A percentile compares a stretch with the other conserved stretches of the same genome.
These are phyloP conservation scores for Verticillium dahliae DNA, from an alignment of 2,329 filamentous ascomycete genomes.

Conservation along the genomic window DNA sequence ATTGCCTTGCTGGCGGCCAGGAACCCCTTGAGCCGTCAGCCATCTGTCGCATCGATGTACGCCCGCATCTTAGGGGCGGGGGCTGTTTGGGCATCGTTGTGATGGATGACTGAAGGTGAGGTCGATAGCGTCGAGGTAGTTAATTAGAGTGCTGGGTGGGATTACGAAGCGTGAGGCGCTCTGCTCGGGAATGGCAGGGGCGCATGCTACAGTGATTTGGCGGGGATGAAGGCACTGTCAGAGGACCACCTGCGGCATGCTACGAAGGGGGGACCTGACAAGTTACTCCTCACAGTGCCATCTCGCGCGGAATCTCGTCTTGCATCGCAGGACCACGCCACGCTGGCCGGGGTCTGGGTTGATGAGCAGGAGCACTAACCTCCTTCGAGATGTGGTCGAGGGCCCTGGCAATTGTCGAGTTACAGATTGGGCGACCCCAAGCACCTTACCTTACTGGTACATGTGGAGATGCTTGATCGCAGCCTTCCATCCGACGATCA, in stretches of 20 bases:
- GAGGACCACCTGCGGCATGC: no score
- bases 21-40: no score
- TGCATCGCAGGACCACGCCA: not conserved
- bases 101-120: not conserved
- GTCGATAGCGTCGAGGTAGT: not conserved
- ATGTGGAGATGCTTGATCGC: not conserved
- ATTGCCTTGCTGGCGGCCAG: no score
- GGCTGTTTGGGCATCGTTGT: not conserved
- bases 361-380: not conserved
- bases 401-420: not conserved
- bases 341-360: not conserved
- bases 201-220: no score
- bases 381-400: not conserved
- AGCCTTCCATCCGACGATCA: not conserved
- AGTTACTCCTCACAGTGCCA: no score
- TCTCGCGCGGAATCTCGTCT: no score
- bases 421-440: not conserved
- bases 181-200: not conserved
- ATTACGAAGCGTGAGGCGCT: not conserved
- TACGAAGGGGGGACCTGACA: no score
- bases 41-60: not conserved
- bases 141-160: not conserved
- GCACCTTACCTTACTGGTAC: not conserved
- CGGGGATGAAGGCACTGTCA: no score
- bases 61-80: not conserved